A percentile compares a stretch with the other conserved stretches of the same genome.
phyloP scores from a whole-genome alignment of 116 monocot genomes.

The Trichopus zeylanicus region DNA sequence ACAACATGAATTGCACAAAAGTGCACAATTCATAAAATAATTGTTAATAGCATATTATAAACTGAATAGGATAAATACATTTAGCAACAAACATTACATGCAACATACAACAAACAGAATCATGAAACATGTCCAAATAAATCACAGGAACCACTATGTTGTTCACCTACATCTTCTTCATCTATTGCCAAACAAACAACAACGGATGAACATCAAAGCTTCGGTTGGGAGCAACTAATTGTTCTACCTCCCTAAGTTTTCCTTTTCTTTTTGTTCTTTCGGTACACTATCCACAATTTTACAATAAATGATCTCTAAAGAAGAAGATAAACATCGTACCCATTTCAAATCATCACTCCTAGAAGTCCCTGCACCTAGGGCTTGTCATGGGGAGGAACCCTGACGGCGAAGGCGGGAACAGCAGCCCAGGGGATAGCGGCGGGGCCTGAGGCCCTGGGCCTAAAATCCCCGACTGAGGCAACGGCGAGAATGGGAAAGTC shows the following conservation, averaged over 20 bases:
- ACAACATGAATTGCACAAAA: too few relatives aligned
- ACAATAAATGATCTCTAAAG: background rate
- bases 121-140: constrained; percentile 1
- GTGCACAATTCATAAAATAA: background rate
- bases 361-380: constrained; percentile 80
- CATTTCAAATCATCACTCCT: background rate
- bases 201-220: background rate
- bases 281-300: background rate
- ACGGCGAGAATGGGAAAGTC: constrained; percentile 51
- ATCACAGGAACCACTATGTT: background rate
- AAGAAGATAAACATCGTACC: background rate
- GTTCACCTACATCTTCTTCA: background rate
- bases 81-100: background rate
- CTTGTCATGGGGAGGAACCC: constrained; percentile 53
- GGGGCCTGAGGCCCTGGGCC: constrained; percentile 39
- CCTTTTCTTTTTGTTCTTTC: background rate
- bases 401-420: constrained; percentile 74
- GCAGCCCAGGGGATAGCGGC: constrained; percentile 42
- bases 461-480: constrained; percentile 41
- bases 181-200: background rate
- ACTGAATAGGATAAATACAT: constrained; percentile 15
- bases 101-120: background rate
- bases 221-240: background rate
- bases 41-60: background rate
- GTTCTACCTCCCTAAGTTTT: background rate